Evolutionary conservation across 768 basidiomycete species (phyloP).

Genomic region (Amanita thiersii): DNA sequence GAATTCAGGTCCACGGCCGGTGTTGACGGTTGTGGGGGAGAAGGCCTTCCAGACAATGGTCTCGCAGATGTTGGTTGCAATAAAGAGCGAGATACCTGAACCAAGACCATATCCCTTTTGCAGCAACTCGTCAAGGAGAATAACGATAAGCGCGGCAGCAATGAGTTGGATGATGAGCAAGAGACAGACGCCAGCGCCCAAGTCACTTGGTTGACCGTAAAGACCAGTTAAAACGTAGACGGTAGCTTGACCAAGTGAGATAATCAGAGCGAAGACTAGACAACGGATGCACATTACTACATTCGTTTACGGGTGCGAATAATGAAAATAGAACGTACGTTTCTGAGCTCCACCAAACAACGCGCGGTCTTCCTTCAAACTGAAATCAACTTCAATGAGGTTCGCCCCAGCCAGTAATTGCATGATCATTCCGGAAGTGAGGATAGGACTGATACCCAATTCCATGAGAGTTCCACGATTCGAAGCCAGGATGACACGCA

Average conservation of each 20-base stretch:
- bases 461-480: conserved; percentile 99
- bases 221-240: conserved; percentile 97
- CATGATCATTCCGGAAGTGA: conserved; percentile 99
- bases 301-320: not conserved
- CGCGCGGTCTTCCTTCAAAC: conserved; percentile 93
- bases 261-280: conserved; percentile 92
- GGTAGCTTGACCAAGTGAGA: conserved; percentile 92
- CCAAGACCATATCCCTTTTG: conserved; percentile 99
- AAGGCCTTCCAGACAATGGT: conserved; percentile 99
- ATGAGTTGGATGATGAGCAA: conserved; percentile 95
- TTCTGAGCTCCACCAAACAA: conserved; percentile 96
- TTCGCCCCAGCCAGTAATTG: conserved; percentile 97
- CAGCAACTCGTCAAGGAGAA: conserved; percentile 96
- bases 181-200: conserved; percentile 96
- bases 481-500: conserved; percentile 98
- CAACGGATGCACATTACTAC: conserved; percentile 3
- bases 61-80: conserved; percentile 99
- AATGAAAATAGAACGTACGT: conserved; percentile 43
- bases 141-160: conserved; percentile 91
- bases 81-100: conserved; percentile 97
- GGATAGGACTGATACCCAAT: conserved; percentile 94
- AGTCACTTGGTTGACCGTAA: conserved; percentile 87
- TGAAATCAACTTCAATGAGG: conserved; percentile 95
- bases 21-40: conserved; percentile 96
- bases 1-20: conserved; percentile 95